These are phyloP conservation scores for Phytophthora foliorum DNA, from an alignment of 352 stramenopile genomes.

Conservation along the genomic window DNA sequence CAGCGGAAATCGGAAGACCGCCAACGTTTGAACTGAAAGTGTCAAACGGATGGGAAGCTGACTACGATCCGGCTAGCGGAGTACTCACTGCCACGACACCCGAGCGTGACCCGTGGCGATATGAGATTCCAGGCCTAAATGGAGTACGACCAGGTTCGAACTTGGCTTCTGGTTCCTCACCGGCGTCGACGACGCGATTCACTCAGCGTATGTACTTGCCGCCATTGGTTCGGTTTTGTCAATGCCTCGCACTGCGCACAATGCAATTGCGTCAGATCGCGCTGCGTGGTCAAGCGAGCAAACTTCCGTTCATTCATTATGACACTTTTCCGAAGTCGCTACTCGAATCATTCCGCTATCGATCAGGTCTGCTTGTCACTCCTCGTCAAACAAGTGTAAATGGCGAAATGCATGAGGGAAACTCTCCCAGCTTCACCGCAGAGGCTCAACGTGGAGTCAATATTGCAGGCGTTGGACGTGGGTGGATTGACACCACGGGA, in stretches of 20 bases:
- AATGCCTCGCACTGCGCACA: slow-evolving; percentile 58
- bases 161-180: slow-evolving; percentile 3
- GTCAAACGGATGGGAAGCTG: slow-evolving; percentile 44
- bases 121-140: slow-evolving; percentile 35
- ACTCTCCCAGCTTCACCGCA: not conserved
- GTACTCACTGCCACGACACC: slow-evolving; percentile 34
- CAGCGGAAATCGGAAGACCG: slow-evolving; percentile 46
- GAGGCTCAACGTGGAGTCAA: slow-evolving; percentile 22
- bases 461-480: slow-evolving; percentile 56
- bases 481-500: slow-evolving; percentile 47
- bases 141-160: slow-evolving; percentile 3
- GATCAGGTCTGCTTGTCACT: slow-evolving; percentile 15
- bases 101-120: slow-evolving; percentile 33
- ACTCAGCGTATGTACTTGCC: slow-evolving; percentile 21
- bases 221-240: slow-evolving; percentile 55
- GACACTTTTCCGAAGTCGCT: slow-evolving; percentile 58
- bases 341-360: slow-evolving; percentile 47
- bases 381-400: slow-evolving; percentile 5
- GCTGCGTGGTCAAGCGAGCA: slow-evolving; percentile 42
- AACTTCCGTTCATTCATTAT: slow-evolving; percentile 64
- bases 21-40: slow-evolving; percentile 53
- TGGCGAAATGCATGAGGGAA: not conserved
- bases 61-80: slow-evolving; percentile 45
- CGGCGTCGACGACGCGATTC: slow-evolving; percentile 6
- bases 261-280: slow-evolving; percentile 62